Conservation (phyloP, 176 grass and related monocot species). For the Thinopyrum elongatum region DNA sequence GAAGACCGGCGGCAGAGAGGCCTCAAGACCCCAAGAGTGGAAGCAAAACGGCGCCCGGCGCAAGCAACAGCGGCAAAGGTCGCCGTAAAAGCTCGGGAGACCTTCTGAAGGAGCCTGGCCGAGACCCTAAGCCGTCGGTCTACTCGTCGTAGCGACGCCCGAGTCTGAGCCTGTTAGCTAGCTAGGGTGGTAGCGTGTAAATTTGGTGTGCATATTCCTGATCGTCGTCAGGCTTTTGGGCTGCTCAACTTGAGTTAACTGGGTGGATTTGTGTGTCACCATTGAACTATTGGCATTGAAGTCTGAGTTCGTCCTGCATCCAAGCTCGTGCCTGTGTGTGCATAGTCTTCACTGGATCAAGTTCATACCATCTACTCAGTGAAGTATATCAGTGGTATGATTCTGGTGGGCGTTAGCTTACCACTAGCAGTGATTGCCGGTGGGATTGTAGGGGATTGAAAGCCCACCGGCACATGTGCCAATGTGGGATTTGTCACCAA, state of each 20-base stretch:
- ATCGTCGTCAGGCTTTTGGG: conserved; percentile 26
- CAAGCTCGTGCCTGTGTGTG: not conserved
- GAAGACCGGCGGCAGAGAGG: conserved; percentile 23
- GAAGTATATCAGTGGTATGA: not conserved
- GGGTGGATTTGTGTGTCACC: conserved; percentile 16
- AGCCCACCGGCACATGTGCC: too few relatives aligned
- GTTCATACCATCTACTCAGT: not conserved
- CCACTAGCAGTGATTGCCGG: too few relatives aligned
- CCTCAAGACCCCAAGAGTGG: conserved; percentile 29
- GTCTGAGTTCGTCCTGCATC: not conserved
- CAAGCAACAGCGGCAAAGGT: conserved; percentile 20
- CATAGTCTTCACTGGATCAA: not conserved
- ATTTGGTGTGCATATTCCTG: conserved; percentile 40
- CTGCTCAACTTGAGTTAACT: conserved; percentile 11
- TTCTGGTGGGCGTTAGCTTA: not conserved
- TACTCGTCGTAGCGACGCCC: conserved; percentile 16
- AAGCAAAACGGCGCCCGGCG: conserved; percentile 18
- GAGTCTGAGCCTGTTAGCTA: conserved; percentile 21
- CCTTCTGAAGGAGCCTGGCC: conserved; percentile 10
- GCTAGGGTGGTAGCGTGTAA: conserved; percentile 38
- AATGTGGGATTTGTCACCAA: too few relatives aligned
- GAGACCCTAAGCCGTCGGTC: conserved; percentile 6
- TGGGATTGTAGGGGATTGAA: too few relatives aligned
- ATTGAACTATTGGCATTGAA: conserved; percentile 29
- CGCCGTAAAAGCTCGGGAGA: conserved; percentile 40